A percentile compares a stretch with the other conserved stretches of the same genome.
phyloP scores from a whole-genome alignment of 192 early-diverging fungal species.

The Coemansia sp. region DNA sequence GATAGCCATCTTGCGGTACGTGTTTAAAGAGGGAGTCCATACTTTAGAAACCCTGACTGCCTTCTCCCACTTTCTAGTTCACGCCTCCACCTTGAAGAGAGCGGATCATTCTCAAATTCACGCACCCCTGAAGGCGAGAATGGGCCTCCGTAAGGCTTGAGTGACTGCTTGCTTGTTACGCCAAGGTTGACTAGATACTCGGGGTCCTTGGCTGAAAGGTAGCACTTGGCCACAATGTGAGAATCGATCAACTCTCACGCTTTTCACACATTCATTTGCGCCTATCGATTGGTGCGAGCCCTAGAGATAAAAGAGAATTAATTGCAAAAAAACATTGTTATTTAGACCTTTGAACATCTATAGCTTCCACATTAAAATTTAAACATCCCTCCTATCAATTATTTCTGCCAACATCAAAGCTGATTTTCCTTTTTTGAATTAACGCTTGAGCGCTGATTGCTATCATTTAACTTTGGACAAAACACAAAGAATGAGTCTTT shows the following conservation, averaged over 20 bases:
- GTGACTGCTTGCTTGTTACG: conserved; percentile 9
- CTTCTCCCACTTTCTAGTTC: conserved; percentile 60
- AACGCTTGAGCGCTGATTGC: too few relatives aligned
- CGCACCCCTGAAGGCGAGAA: conserved; percentile 44
- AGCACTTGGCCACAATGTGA: neutral
- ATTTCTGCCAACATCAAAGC: neutral
- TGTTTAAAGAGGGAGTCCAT: conserved; percentile 49
- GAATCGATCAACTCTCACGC: neutral
- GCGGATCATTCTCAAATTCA: conserved; percentile 55
- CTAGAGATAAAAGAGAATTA: too few relatives aligned
- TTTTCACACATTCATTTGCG: neutral
- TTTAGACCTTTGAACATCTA: too few relatives aligned
- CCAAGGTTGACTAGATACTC: neutral
- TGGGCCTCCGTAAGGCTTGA: conserved; percentile 60
- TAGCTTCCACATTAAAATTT: neutral
- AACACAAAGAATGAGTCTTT: too few relatives aligned
- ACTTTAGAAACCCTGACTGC: conserved; percentile 49
- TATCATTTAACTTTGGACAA: too few relatives aligned
- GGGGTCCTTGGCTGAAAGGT: neutral
- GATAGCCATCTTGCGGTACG: conserved; percentile 47
- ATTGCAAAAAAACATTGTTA: too few relatives aligned
- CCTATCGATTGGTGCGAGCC: too few relatives aligned
- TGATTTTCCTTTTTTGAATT: too few relatives aligned
- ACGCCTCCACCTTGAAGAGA: conserved; percentile 55
- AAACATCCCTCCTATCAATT: neutral